These are phyloP conservation scores for Cladophialophora chaetospira DNA, from an alignment of 2,329 filamentous ascomycete species.

Conservation along the genomic window DNA sequence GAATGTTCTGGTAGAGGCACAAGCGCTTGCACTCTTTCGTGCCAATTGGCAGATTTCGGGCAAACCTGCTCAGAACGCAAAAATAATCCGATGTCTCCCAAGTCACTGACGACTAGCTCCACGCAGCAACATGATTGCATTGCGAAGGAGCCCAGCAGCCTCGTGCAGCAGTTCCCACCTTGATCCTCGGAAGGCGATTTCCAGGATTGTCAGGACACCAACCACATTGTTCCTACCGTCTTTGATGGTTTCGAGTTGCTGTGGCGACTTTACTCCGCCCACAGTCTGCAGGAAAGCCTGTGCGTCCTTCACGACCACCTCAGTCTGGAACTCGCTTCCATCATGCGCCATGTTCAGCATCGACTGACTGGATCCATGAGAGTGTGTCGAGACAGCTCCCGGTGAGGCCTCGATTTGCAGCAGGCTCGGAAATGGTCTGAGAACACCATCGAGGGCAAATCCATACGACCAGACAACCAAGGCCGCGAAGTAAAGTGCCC, in stretches of 20 bases:
- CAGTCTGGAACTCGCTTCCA: constrained; percentile 34
- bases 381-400: constrained; percentile 12
- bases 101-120: constrained; percentile 22
- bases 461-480: constrained; percentile 94
- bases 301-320: constrained; percentile 75
- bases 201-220: constrained; percentile 76
- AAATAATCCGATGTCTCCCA: too few species aligned
- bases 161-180: constrained; percentile 92
- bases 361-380: constrained; percentile 23
- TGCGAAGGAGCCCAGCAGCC: constrained; percentile 74
- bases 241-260: constrained; percentile 70
- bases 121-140: constrained; percentile 61
- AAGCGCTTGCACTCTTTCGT: too few species aligned
- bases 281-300: constrained; percentile 72
- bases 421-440: constrained; percentile 48
- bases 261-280: constrained; percentile 71
- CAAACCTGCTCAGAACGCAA: too few species aligned
- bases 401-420: constrained; percentile 22
- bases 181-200: constrained; percentile 76
- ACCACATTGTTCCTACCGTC: constrained; percentile 77
- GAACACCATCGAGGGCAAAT: constrained; percentile 80
- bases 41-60: too few species aligned
- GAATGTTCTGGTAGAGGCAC: too few species aligned
- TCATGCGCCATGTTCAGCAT: constrained; percentile 25
- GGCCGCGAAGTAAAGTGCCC: constrained; percentile 91